Evolutionary conservation across 2,329 filamentous ascomycete species (phyloP).

Genomic region (Alternaria tenuissima): DNA sequence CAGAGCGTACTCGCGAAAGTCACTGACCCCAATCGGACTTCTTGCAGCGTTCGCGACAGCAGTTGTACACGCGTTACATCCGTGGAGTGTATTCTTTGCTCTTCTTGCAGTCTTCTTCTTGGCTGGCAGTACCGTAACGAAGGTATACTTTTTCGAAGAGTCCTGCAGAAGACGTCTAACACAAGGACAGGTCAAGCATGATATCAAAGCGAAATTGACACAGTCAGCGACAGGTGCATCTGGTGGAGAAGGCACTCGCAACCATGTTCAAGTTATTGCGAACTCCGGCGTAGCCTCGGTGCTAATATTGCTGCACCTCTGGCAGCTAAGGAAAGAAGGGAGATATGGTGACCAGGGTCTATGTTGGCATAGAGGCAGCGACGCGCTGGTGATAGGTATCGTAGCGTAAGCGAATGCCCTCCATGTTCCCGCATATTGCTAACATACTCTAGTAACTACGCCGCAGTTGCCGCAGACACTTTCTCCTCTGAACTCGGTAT

Average conservation of each 20-base stretch:
- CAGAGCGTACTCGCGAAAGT: constrained; percentile 57
- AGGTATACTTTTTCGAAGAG: constrained; percentile 60
- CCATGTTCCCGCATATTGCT: constrained; percentile 14
- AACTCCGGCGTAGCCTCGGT: constrained; percentile 84
- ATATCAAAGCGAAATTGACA: constrained; percentile 83
- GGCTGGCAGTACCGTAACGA: constrained; percentile 82
- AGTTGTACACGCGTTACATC: constrained; percentile 84
- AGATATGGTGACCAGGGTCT: constrained; percentile 33
- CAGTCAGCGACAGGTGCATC: constrained; percentile 75
- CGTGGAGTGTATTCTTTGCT: constrained; percentile 90
- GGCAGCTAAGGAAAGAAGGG: constrained; percentile 52
- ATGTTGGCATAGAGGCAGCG: constrained; percentile 53
- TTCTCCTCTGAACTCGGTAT: constrained; percentile 97
- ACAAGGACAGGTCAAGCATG: constrained; percentile 75
- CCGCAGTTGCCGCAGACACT: constrained; percentile 89
- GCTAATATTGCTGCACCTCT: constrained; percentile 62
- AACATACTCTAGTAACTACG: constrained; percentile 76
- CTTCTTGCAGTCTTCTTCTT: constrained; percentile 87
- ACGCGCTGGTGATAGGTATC: constrained; percentile 58
- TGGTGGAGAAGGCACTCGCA: constrained; percentile 83
- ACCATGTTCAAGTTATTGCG: constrained; percentile 86
- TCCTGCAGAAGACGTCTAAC: not conserved
- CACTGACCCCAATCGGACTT: constrained; percentile 80
- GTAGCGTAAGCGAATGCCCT: constrained; percentile 49
- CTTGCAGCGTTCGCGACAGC: constrained; percentile 77